Evolutionary conservation across 2,329 filamentous ascomycete species (phyloP).

Genomic region (Aspergillus intermedius): DNA sequence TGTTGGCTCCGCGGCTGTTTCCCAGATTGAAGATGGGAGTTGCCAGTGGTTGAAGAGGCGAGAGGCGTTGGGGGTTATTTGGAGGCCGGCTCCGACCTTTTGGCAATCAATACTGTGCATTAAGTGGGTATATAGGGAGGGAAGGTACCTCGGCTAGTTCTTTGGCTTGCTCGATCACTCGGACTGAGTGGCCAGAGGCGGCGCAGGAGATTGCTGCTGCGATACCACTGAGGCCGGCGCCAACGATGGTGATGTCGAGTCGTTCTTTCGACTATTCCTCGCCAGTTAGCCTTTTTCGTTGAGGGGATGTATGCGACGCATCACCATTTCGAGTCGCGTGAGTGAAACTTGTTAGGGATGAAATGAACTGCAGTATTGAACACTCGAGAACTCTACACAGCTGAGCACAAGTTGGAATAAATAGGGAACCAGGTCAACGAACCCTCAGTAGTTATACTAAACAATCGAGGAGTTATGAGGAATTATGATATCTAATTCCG

Average conservation of each 20-base stretch:
- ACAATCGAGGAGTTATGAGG: no score
- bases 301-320: neutral
- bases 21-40: slow-evolving; percentile 20
- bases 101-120: slow-evolving; percentile 1
- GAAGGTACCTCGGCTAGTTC: slow-evolving; percentile 20
- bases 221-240: slow-evolving; percentile 26
- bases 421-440: no score
- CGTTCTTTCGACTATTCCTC: slow-evolving; percentile 7
- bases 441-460: no score
- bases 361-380: neutral
- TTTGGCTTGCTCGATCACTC: slow-evolving; percentile 25
- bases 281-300: neutral
- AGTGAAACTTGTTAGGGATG: neutral
- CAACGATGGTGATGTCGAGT: slow-evolving; percentile 23
- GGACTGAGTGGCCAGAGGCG: slow-evolving; percentile 19
- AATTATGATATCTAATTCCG: no score
- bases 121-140: neutral
- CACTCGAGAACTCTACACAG: neutral
- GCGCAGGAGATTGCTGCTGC: slow-evolving; percentile 24
- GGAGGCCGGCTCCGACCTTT: slow-evolving; percentile 61
- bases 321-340: slow-evolving; percentile 3
- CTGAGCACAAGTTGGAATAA: no score
- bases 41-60: slow-evolving; percentile 26
- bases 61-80: slow-evolving; percentile 40
- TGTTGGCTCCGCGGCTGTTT: slow-evolving; percentile 25